Evolutionary conservation across 1,139 yeast species (phyloP).

Genomic region (Wickerhamomyces sp.): DNA sequence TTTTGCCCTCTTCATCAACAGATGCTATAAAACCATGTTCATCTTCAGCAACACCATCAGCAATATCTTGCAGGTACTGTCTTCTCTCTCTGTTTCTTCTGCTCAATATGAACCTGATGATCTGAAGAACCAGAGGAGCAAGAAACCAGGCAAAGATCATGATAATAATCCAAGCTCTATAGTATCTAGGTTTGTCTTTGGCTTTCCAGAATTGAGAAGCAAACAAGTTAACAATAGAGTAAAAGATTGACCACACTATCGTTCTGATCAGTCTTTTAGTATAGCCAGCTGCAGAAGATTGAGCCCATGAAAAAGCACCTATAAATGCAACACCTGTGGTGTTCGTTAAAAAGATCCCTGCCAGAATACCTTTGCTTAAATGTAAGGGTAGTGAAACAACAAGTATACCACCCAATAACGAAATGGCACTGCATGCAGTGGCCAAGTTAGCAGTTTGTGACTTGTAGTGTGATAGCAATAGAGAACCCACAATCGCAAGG

Average conservation of each 20-base stretch:
- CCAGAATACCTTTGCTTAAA: slow-evolving; percentile 30
- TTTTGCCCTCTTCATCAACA: slow-evolving; percentile 27
- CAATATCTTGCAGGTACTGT: slow-evolving; percentile 9
- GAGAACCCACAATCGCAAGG: slow-evolving; percentile 19
- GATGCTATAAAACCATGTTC: slow-evolving; percentile 24
- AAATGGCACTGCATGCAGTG: slow-evolving; percentile 17
- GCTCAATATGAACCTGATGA: slow-evolving; percentile 27
- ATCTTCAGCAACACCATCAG: slow-evolving; percentile 11
- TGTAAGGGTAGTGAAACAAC: slow-evolving; percentile 26
- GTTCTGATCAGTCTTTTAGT: slow-evolving; percentile 26
- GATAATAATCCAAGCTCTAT: slow-evolving; percentile 31
- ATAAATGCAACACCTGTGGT: slow-evolving; percentile 22
- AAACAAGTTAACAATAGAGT: slow-evolving; percentile 22
- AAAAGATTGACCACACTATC: slow-evolving; percentile 20
- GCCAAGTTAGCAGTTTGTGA: slow-evolving; percentile 21
- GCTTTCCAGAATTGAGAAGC: slow-evolving; percentile 26
- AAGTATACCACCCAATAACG: slow-evolving; percentile 28
- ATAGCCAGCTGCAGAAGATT: slow-evolving; percentile 27
- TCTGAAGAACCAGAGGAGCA: slow-evolving; percentile 28
- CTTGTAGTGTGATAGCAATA: slow-evolving; percentile 9
- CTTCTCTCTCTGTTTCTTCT: slow-evolving; percentile 30
- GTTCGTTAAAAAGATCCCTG: slow-evolving; percentile 23
- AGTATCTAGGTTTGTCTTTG: slow-evolving; percentile 22
- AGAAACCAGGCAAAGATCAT: slow-evolving; percentile 27
- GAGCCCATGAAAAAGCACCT: slow-evolving; percentile 19